Percentiles rank a stretch among this genome's conserved stretches.
phyloP scores from a whole-genome alignment of 441 rosid genomes.

The Arabidopsis lyrata region DNA sequence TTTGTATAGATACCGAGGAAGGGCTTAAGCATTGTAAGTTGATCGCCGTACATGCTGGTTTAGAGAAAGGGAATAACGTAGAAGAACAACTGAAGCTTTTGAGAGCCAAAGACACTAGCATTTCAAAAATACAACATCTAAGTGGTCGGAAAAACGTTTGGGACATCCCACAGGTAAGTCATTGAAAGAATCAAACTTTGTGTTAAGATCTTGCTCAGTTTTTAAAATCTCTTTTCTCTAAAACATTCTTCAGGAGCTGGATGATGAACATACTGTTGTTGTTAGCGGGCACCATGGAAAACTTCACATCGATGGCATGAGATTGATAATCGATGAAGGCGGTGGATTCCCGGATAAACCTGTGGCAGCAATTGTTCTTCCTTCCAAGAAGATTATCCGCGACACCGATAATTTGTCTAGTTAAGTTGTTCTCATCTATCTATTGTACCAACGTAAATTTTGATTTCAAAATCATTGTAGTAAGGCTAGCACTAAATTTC shows the following conservation, averaged over 20 bases:
- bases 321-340: slow-evolving; percentile 87
- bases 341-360: slow-evolving; percentile 74
- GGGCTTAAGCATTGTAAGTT: slow-evolving; percentile 66
- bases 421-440: slow-evolving; percentile 10
- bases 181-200: slow-evolving; percentile 3
- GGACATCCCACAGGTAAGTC: slow-evolving; percentile 76
- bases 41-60: slow-evolving; percentile 86
- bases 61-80: slow-evolving; percentile 64
- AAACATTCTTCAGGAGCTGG: slow-evolving; percentile 37
- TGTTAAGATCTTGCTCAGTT: slow-evolving; percentile 16
- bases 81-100: slow-evolving; percentile 62
- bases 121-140: slow-evolving; percentile 66
- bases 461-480: neutral
- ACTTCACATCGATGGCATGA: slow-evolving; percentile 77
- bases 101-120: slow-evolving; percentile 66
- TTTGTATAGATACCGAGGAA: slow-evolving; percentile 54
- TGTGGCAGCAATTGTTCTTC: slow-evolving; percentile 77
- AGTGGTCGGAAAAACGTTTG: slow-evolving; percentile 74
- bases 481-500: neutral
- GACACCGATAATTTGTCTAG: slow-evolving; percentile 29
- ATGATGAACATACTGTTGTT: slow-evolving; percentile 51
- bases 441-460: neutral
- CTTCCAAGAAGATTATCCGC: slow-evolving; percentile 65
- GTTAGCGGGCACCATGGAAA: slow-evolving; percentile 88
- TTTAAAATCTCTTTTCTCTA: slow-evolving; percentile 4